These are phyloP conservation scores for Diplogelasinospora grovesii DNA, from an alignment of 495 filamentous ascomycete genomes.

Conservation along the genomic window DNA sequence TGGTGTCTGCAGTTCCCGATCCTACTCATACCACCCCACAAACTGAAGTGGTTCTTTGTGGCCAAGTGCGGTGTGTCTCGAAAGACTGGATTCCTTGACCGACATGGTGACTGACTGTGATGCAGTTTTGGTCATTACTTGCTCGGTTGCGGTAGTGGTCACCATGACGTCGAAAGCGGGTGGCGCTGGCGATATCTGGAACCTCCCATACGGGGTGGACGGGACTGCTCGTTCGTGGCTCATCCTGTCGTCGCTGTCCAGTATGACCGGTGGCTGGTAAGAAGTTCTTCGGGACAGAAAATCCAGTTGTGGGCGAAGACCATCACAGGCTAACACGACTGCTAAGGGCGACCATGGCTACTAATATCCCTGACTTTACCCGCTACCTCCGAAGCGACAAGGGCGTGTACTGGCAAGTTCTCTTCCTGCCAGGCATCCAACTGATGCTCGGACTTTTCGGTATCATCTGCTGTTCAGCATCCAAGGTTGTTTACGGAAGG, in stretches of 20 bases:
- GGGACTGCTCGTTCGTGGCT: constrained; percentile 21
- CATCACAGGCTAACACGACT: constrained; percentile 15
- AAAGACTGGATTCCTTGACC: no score
- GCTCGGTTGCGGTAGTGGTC: constrained; percentile 36
- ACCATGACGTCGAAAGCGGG: constrained; percentile 39
- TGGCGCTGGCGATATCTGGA: constrained; percentile 40
- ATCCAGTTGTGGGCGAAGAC: not conserved
- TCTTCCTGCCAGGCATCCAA: constrained; percentile 51
- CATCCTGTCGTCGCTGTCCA: constrained; percentile 24
- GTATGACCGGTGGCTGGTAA: constrained; percentile 25
- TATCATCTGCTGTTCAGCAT: constrained; percentile 44
- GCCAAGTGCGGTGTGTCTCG: constrained; percentile 39
- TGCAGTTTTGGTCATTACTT: constrained; percentile 29
- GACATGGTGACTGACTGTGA: not conserved
- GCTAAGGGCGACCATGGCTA: constrained; percentile 24
- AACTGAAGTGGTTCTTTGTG: constrained; percentile 45
- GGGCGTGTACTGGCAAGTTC: constrained; percentile 49
- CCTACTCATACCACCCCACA: constrained; percentile 43
- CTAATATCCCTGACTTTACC: constrained; percentile 54
- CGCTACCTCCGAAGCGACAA: constrained; percentile 47
- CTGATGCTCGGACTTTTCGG: constrained; percentile 46
- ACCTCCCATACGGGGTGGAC: constrained; percentile 28
- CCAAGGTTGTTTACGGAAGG: constrained; percentile 47
- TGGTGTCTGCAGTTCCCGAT: constrained; percentile 43
- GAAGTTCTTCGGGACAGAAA: not conserved